phyloP scores from a whole-genome alignment of 2,329 filamentous ascomycete genomes.

The Knufia fluminis region DNA sequence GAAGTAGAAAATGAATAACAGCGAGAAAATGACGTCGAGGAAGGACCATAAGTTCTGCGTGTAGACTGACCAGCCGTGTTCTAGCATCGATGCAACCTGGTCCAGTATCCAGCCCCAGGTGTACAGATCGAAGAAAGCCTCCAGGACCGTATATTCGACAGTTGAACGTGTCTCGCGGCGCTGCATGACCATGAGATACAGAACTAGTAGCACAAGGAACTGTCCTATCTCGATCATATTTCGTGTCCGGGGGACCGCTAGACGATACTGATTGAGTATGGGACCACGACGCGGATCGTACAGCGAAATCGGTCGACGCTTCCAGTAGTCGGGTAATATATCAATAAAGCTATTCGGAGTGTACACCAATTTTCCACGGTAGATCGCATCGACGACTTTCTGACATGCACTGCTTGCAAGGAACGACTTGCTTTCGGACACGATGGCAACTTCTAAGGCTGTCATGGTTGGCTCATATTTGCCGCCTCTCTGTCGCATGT shows the following conservation, averaged over 20 bases:
- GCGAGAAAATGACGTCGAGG: slow-evolving; percentile 67
- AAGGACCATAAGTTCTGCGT: slow-evolving; percentile 87
- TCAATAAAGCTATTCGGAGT: slow-evolving; percentile 74
- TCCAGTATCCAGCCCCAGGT: slow-evolving; percentile 71
- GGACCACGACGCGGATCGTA: slow-evolving; percentile 70
- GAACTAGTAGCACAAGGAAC: slow-evolving; percentile 57
- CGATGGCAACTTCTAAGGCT: slow-evolving; percentile 71
- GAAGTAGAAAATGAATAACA: slow-evolving; percentile 62
- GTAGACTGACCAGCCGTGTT: slow-evolving; percentile 71
- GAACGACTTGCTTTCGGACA: slow-evolving; percentile 72
- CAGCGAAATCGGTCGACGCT: slow-evolving; percentile 69
- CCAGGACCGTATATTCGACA: slow-evolving; percentile 44
- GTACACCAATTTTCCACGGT: slow-evolving; percentile 70
- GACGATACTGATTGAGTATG: slow-evolving; percentile 72
- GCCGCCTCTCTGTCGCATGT: slow-evolving; percentile 38
- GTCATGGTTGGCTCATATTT: slow-evolving; percentile 54
- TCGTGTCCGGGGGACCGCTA: slow-evolving; percentile 70
- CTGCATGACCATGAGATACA: slow-evolving; percentile 67
- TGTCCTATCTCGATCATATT: slow-evolving; percentile 67
- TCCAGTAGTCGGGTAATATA: slow-evolving; percentile 78
- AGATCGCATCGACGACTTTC: slow-evolving; percentile 74
- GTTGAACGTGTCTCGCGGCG: slow-evolving; percentile 47
- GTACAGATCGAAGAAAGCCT: slow-evolving; percentile 63
- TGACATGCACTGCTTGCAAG: slow-evolving; percentile 69
- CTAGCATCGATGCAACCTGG: slow-evolving; percentile 65